A percentile compares a stretch with the other conserved stretches of the same genome.
These are phyloP conservation scores for Dovyalis caffra DNA, from an alignment of 345 rosid genomes.

Conservation along the genomic window DNA sequence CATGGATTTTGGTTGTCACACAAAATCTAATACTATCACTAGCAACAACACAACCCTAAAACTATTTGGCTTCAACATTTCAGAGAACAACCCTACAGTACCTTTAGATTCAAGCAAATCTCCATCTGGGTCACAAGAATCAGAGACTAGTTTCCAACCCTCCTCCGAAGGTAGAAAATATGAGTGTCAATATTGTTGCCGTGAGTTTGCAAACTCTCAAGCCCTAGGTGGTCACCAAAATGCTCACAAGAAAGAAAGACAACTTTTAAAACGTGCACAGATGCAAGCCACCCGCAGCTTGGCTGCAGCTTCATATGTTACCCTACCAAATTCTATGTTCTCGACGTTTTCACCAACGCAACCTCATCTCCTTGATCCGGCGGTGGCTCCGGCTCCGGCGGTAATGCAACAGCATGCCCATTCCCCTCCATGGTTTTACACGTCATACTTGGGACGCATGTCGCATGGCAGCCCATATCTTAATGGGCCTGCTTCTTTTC, in stretches of 20 bases:
- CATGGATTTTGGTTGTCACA: constrained; percentile 36
- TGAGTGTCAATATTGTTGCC: constrained; percentile 27
- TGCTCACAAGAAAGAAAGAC: constrained; percentile 32
- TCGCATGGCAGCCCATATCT: neutral
- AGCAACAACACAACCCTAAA: constrained; percentile 39
- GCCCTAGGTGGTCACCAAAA: constrained; percentile 32
- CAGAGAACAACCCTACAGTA: constrained; percentile 23
- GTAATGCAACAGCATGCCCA: constrained; percentile 5
- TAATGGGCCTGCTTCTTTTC: neutral
- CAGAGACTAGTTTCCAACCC: constrained; percentile 12
- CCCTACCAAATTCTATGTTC: constrained; percentile 14
- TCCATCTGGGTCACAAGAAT: constrained; percentile 23
- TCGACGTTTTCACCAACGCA: constrained; percentile 8
- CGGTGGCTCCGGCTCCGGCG: neutral
- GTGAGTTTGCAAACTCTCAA: constrained; percentile 29
- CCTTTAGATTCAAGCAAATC: constrained; percentile 3
- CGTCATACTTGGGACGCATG: neutral
- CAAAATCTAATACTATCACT: constrained; percentile 22
- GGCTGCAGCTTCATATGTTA: constrained; percentile 11
- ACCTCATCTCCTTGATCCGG: neutral
- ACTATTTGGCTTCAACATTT: constrained; percentile 65
- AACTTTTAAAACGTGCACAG: constrained; percentile 27
- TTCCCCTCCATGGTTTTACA: constrained; percentile 9
- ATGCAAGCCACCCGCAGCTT: constrained; percentile 23
- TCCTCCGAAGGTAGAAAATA: constrained; percentile 17